Evolutionary conservation across 257 asterid species (phyloP), one percentile per base, ranked within the genome.

Genomic region (Solanum bukasovii): DNA sequence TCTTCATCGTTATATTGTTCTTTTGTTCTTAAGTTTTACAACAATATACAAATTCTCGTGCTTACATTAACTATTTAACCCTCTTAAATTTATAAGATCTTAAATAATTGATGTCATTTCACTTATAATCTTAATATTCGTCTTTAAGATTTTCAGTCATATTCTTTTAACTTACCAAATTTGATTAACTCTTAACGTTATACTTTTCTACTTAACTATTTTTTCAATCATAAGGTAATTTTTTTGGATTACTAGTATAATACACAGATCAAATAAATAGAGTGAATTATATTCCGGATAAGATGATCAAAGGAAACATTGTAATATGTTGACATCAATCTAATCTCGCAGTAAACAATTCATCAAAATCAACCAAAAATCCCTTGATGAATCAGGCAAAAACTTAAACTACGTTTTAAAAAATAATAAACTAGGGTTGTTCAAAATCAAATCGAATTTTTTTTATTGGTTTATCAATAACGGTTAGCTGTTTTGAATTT

Each of bases 381-480:
- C 14, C 73, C 34, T 27, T 25, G 31, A 67, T 63, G 1, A 63
- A 63, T 25, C 7, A 25, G 14, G 13, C 72, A 25, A 65, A 65
- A 11, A 11, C 16, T n/a, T 65, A 65, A 65, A 65, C 33, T 65
- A 65, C 4, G 14, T 56, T 56, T 18, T 1, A 13, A 46, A 56
- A 56, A 56, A 1, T 0, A 56, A 18, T 18, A 18, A 56, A 56
- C 3, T 63, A n/a, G 65, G 63, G 25, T 7, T 56, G 11, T 20
- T 56, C 25, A 56, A 56, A 56, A 56, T 56, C 4, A 2, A 56
- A 20, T 0, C 25, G 18, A 6, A 6, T 0, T 0, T 0, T 0
- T 1, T 31, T 56, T 21, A 20, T 56, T 56, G 2, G 25, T 56
- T 56, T 56, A 56, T 56, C 25, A 20, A 56, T 56, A 21, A 56